Conservation (phyloP, 805 yeast genomes). For the Nakazawaea pomicola region DNA sequence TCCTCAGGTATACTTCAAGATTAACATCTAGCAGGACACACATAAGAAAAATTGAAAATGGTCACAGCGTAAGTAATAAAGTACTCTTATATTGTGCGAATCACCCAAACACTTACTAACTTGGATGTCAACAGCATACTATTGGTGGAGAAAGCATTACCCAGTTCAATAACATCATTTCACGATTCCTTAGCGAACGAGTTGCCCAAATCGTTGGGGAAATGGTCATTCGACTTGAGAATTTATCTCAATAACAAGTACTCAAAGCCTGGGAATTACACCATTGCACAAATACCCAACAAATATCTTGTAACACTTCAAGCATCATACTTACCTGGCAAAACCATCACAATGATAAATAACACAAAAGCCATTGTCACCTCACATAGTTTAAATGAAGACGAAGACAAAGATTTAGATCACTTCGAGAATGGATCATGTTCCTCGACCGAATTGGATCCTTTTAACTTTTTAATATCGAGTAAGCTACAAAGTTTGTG, state of each 20-base stretch:
- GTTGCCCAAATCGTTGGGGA: conserved; percentile 53
- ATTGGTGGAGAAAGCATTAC: conserved; percentile 39
- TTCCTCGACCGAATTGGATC: conserved; percentile 51
- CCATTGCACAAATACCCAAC: conserved; percentile 32
- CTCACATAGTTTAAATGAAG: conserved; percentile 16
- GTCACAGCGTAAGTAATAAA: conserved; percentile 14
- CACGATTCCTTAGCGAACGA: conserved; percentile 70
- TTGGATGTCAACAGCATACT: conserved; percentile 36
- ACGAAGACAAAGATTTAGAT: conserved; percentile 17
- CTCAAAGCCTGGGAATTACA: conserved; percentile 35
- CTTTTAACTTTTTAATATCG: conserved; percentile 49
- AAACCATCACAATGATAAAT: conserved; percentile 45
- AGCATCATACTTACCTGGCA: conserved; percentile 42
- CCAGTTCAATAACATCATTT: conserved; percentile 59
- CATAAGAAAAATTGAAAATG: neutral
- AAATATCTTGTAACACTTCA: conserved; percentile 46
- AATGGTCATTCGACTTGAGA: conserved; percentile 67
- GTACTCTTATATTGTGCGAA: too few relatives aligned
- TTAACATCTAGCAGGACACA: neutral
- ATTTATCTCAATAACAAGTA: conserved; percentile 61
- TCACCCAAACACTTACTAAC: too few relatives aligned
- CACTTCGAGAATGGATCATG: conserved; percentile 37
- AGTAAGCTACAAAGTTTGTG: conserved; percentile 65
- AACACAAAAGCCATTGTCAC: conserved; percentile 33
- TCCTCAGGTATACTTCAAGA: too few relatives aligned